Conservation (phyloP, 306 rosid genomes). For the Oxytropis ochrocephala region DNA sequence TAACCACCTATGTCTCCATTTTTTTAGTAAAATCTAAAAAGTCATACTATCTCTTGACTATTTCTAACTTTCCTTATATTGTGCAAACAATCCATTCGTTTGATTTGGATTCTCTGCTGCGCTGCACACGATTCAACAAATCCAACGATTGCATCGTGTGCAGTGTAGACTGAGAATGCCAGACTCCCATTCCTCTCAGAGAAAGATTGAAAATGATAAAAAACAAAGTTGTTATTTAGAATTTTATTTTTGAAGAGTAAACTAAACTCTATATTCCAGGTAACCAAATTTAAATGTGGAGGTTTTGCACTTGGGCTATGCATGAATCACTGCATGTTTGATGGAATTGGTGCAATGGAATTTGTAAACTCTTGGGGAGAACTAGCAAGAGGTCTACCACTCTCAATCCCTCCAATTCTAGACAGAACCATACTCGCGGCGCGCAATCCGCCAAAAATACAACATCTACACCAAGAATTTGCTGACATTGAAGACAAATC, state of each 20-base stretch:
- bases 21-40: not conserved
- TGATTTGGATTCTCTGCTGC: no score
- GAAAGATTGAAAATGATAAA: not conserved
- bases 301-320: conserved; percentile 78
- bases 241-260: not conserved
- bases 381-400: conserved; percentile 59
- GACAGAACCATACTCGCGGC: conserved; percentile 66
- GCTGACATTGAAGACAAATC: conserved; percentile 74
- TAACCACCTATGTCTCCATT: not conserved
- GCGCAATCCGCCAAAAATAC: conserved; percentile 48
- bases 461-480: conserved; percentile 64
- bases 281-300: conserved; percentile 85
- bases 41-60: conserved; percentile 17
- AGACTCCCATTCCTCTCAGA: no score
- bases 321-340: conserved; percentile 83
- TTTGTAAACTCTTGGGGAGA: conserved; percentile 90
- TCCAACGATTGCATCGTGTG: no score
- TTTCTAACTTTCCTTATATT: not conserved
- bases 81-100: not conserved
- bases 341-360: conserved; percentile 83
- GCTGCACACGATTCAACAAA: no score
- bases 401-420: conserved; percentile 49
- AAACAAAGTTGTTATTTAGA: not conserved
- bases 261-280: conserved; percentile 36
- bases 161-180: no score